A percentile compares a stretch with the other conserved stretches of the same genome.
Evolutionary conservation across 2,329 filamentous ascomycete genomes (phyloP).

Genomic region (Venturia asperata): DNA sequence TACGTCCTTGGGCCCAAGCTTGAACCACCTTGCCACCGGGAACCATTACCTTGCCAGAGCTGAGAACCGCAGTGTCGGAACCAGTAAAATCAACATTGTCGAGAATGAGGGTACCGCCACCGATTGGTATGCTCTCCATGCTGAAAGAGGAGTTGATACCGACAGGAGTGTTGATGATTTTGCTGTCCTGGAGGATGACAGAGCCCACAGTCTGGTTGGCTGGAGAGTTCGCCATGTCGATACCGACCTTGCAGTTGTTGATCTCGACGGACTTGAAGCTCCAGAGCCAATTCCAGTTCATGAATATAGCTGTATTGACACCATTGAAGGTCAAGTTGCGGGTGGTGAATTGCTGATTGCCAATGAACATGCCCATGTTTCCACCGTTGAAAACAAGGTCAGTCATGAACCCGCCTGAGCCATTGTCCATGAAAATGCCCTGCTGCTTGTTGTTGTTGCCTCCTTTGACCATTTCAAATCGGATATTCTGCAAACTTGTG

Average conservation of each 20-base stretch:
- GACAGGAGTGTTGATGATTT: slow-evolving; percentile 65
- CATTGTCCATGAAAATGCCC: slow-evolving; percentile 55
- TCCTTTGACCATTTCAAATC: slow-evolving; percentile 49
- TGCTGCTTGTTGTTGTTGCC: slow-evolving; percentile 44
- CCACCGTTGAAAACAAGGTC: slow-evolving; percentile 57
- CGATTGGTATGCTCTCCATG: slow-evolving; percentile 57
- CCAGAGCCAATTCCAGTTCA: slow-evolving; percentile 51
- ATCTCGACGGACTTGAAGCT: slow-evolving; percentile 41
- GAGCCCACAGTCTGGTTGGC: slow-evolving; percentile 75
- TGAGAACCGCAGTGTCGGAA: slow-evolving; percentile 59
- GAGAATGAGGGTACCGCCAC: slow-evolving; percentile 74
- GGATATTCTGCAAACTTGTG: slow-evolving; percentile 55
- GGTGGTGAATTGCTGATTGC: slow-evolving; percentile 56
- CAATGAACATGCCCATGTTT: slow-evolving; percentile 51
- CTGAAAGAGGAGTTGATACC: slow-evolving; percentile 72
- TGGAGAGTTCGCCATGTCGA: slow-evolving; percentile 51
- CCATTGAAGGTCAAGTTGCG: slow-evolving; percentile 46
- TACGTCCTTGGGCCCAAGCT: slow-evolving; percentile 73
- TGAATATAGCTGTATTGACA: slow-evolving; percentile 44
- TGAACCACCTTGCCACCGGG: slow-evolving; percentile 60
- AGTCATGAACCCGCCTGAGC: slow-evolving; percentile 53
- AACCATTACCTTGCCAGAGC: slow-evolving; percentile 56
- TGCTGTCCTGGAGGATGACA: slow-evolving; percentile 73
- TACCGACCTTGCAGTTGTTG: slow-evolving; percentile 40
- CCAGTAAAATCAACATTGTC: slow-evolving; percentile 83